These are phyloP conservation scores for Cylindrodendrum hubeiense DNA, from an alignment of 2,329 filamentous ascomycete species.

Conservation along the genomic window DNA sequence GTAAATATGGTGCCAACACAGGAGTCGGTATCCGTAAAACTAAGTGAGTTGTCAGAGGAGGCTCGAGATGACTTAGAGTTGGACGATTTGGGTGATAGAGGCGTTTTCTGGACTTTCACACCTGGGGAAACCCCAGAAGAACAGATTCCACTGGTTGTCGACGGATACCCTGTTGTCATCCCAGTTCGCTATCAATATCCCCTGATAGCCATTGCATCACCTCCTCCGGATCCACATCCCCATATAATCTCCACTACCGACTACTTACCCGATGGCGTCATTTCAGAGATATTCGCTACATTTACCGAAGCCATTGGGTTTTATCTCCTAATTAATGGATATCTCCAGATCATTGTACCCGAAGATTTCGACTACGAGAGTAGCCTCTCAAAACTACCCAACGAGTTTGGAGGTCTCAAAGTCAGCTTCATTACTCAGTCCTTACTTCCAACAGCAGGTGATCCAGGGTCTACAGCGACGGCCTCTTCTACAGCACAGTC, in stretches of 20 bases:
- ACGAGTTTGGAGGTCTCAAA: not conserved
- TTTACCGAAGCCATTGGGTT: not conserved
- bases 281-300: not conserved
- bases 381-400: not conserved
- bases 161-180: not conserved
- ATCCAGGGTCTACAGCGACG: not conserved
- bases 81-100: not conserved
- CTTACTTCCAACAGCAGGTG: not conserved
- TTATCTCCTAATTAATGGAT: conserved; percentile 2
- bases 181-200: not conserved
- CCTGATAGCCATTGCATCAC: not conserved
- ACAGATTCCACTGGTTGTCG: conserved; percentile 14
- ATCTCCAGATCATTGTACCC: not conserved
- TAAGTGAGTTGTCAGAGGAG: not conserved
- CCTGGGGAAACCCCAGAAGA: not conserved
- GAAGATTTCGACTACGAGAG: not conserved
- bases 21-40: too few relatives aligned
- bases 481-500: not conserved
- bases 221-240: conserved; percentile 1
- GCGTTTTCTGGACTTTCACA: not conserved
- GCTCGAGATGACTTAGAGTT: not conserved
- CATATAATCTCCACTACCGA: not conserved
- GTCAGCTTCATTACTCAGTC: not conserved
- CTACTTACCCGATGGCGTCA: not conserved
- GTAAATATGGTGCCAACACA: too few relatives aligned